These are phyloP conservation scores for Alternaria sp. DNA, from an alignment of 2,329 filamentous ascomycete species.

Conservation along the genomic window DNA sequence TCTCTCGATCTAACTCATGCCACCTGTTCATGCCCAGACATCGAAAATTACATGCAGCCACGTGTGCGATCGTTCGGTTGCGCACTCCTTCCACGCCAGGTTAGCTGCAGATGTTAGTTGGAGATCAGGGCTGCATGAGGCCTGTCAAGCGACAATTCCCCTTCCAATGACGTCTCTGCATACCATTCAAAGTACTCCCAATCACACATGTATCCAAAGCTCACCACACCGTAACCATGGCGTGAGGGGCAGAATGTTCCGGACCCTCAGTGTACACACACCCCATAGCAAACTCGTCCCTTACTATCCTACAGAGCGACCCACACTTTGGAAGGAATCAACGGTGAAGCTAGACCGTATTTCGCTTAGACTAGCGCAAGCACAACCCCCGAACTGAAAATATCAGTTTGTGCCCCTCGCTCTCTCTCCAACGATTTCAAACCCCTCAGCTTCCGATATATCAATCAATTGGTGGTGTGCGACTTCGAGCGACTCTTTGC, in stretches of 20 bases:
- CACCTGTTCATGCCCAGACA: not conserved
- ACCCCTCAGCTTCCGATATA: constrained; percentile 18
- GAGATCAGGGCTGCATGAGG: constrained; percentile 17
- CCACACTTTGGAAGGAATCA: constrained; percentile 11
- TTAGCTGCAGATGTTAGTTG: constrained; percentile 25
- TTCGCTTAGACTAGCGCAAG: constrained; percentile 25
- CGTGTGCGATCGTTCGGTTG: constrained; percentile 26
- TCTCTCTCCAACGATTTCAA: constrained; percentile 18
- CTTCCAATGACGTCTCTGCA: constrained; percentile 17
- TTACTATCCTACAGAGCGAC: constrained; percentile 12
- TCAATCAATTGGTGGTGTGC: constrained; percentile 27
- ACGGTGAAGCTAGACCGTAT: constrained; percentile 19
- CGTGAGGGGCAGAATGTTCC: not conserved
- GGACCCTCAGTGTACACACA: constrained; percentile 2
- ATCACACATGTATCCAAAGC: constrained; percentile 10
- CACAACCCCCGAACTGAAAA: constrained; percentile 22
- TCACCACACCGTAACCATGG: constrained; percentile 1
- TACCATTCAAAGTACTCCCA: constrained; percentile 5
- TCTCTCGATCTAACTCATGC: not conserved
- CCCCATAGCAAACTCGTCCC: constrained; percentile 1
- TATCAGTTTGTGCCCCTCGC: constrained; percentile 24
- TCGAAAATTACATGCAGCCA: constrained; percentile 15
- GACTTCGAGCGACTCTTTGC: constrained; percentile 16
- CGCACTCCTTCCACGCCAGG: constrained; percentile 23
- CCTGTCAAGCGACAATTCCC: constrained; percentile 17